Evolutionary conservation across 345 rosid species (phyloP).

Genomic region (Lumnitzera littorea): DNA sequence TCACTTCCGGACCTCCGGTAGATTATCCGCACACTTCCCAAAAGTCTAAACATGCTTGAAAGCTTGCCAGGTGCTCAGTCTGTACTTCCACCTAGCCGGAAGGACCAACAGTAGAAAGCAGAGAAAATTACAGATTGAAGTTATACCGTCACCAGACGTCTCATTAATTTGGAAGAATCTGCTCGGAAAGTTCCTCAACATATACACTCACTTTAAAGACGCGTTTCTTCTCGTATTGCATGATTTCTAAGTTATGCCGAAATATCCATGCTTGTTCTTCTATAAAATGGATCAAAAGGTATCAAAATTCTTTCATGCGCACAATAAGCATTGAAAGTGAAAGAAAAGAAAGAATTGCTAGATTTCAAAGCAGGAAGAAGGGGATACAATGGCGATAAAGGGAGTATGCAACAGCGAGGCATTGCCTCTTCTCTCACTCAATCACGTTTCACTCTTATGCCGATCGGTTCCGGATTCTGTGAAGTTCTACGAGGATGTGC

Average conservation of each 20-base stretch:
- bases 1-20: too few relatives aligned
- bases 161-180: conserved; percentile 13
- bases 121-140: too few relatives aligned
- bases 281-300: conserved; percentile 14
- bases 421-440: conserved; percentile 45
- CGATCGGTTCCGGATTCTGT: conserved; percentile 40
- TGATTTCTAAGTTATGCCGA: too few relatives aligned
- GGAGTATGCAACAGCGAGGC: conserved; percentile 25
- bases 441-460: conserved; percentile 45
- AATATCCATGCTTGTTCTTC: background rate
- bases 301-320: background rate
- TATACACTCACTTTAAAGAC: background rate
- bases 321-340: background rate
- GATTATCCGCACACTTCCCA: too few relatives aligned
- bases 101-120: too few relatives aligned
- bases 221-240: too few relatives aligned
- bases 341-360: background rate
- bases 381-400: conserved; percentile 16
- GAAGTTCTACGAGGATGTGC: conserved; percentile 37
- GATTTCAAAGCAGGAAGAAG: background rate
- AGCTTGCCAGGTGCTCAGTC: too few relatives aligned
- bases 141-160: too few relatives aligned
- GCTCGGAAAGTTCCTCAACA: conserved; percentile 33
- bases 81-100: too few relatives aligned
- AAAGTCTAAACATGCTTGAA: too few relatives aligned